Conservation (phyloP, 1,284 basidiomycete species). For the Wolfiporia cocos region DNA sequence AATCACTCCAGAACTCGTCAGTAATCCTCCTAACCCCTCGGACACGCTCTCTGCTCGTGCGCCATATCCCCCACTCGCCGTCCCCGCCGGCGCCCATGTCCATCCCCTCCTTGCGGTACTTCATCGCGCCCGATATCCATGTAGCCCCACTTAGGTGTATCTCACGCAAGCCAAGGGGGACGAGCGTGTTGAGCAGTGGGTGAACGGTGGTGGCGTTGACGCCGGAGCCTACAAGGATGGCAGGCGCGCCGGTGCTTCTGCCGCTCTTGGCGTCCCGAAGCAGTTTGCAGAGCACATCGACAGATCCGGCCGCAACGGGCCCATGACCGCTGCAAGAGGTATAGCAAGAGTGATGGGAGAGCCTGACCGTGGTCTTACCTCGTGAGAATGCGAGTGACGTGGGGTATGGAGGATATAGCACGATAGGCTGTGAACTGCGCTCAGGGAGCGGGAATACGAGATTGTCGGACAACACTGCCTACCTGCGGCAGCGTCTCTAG, state of each 20-base stretch:
- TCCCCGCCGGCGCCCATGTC: conserved; percentile 56
- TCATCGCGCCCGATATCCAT: conserved; percentile 51
- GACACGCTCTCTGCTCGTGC: conserved; percentile 47
- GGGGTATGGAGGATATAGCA: conserved; percentile 47
- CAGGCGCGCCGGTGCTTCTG: conserved; percentile 15
- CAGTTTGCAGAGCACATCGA: conserved; percentile 15
- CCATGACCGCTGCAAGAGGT: neutral
- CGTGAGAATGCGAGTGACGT: conserved; percentile 70
- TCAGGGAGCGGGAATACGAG: neutral
- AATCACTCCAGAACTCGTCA: too few relatives aligned
- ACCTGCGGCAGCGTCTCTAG: conserved; percentile 49
- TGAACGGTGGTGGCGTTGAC: conserved; percentile 51
- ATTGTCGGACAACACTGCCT: neutral
- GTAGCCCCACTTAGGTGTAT: conserved; percentile 67
- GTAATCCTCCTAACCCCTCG: conserved; percentile 44
- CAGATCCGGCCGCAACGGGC: neutral
- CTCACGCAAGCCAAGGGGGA: conserved; percentile 52
- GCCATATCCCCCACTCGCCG: conserved; percentile 64
- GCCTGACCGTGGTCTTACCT: conserved; percentile 37
- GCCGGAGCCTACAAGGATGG: conserved; percentile 69
- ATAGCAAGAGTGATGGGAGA: neutral
- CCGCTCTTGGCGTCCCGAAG: conserved; percentile 3
- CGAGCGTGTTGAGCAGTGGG: conserved; percentile 39
- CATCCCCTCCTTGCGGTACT: conserved; percentile 49
- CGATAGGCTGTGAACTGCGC: conserved; percentile 38